Base-by-base conservation (phyloP, 495 filamentous ascomycete genomes). In the Penicillium paradoxum region DNA sequence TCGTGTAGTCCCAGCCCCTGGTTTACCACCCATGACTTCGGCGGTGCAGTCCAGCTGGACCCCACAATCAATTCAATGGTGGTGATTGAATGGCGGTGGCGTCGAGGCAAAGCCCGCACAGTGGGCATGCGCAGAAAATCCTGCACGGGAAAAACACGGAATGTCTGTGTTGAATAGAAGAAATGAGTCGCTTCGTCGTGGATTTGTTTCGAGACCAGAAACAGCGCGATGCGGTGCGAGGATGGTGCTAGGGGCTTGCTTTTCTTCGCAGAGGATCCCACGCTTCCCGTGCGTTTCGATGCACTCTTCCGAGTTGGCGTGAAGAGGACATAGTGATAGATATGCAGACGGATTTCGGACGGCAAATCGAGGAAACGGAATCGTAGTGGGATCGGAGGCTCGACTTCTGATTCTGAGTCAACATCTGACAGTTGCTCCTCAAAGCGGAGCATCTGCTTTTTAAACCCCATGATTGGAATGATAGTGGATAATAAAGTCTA, bases 291-390 rank as follows among this genome's bases (percentile, higher is more conserved):
- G 24, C 51, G 55, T 24, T 60, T 62, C 34, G 53, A 40, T n/a
- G 52, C 60, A 29, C 49, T 59, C 43, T 64, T 68, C 21, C 68
- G 68, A 34, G 60, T 63, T 1, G 71, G 66, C 7, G 75, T 73
- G 36, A 74, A 73, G 42, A 96, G 84, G 38, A 83, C 70, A 50
- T 81, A 70, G 45, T 72, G 74, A 63, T 91, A 90, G 34, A 96
- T 80, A 42, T 81, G 81, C 37, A 83, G 56, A 8, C 90, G 87
- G 27, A 96, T 73, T 62, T 96, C 90, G 9, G 82, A 78, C 0
- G 90, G 90, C 0, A 96, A 75, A 43, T 84, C 79, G 62, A 95
- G 80, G 68, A 95, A 90, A 24, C 74, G 81, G 60, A 95, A 95
- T 0, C 80, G 75, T 21, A 49, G 25, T 48, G 27, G 45, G 22